Conservation (phyloP, 331 rosid species). For the Stylosanthes scabra region DNA sequence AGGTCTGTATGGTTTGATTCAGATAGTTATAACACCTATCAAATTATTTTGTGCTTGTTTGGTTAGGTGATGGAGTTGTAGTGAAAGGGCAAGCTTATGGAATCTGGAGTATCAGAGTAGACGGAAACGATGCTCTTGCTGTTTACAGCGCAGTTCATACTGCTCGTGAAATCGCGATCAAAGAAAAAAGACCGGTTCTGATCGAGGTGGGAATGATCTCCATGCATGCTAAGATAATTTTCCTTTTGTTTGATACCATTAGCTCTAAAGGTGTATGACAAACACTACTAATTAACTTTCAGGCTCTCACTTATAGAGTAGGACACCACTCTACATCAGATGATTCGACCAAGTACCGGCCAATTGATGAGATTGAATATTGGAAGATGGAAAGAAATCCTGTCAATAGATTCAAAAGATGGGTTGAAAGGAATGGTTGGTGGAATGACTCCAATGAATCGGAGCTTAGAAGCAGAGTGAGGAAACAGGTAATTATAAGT, state of each 20-base stretch:
- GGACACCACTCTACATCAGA: conserved; percentile 89
- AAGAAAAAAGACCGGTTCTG: conserved; percentile 66
- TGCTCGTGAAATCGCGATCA: conserved; percentile 66
- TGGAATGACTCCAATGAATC: conserved; percentile 56
- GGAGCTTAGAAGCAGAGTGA: conserved; percentile 57
- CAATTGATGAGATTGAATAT: conserved; percentile 60
- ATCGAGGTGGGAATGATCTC: conserved; percentile 56
- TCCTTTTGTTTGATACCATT: neutral
- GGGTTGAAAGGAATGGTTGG: conserved; percentile 68
- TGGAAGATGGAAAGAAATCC: conserved; percentile 71
- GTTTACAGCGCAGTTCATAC: conserved; percentile 62
- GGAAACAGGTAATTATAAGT: conserved; percentile 51
- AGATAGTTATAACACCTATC: neutral
- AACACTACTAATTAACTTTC: conserved; percentile 25
- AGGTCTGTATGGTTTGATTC: conserved; percentile 26
- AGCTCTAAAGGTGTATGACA: conserved; percentile 11
- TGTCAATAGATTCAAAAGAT: conserved; percentile 64
- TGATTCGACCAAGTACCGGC: conserved; percentile 74
- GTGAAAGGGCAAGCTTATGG: conserved; percentile 78
- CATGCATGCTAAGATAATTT: conserved; percentile 22
- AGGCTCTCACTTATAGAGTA: conserved; percentile 77
- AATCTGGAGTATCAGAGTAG: conserved; percentile 67
- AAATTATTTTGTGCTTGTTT: conserved; percentile 25
- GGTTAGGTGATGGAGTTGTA: conserved; percentile 76
- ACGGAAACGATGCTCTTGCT: conserved; percentile 81